Evolutionary conservation across 2,329 filamentous ascomycete genomes (phyloP), one percentile per base, ranked within the genome.

Genomic region (Cadophora luteo-olivacea): DNA sequence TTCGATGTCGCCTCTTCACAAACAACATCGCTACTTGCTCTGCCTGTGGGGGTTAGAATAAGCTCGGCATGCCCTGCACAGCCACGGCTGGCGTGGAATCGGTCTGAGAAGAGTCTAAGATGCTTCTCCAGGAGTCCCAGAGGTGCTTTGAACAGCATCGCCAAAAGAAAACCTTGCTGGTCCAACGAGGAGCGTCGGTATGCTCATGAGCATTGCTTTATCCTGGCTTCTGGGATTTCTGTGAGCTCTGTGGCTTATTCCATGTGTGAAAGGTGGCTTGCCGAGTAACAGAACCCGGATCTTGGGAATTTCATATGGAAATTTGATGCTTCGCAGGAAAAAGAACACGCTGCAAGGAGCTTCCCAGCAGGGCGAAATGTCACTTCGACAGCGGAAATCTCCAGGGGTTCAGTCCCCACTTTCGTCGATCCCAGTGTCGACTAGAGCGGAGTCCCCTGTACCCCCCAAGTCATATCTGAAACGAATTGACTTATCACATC

Each of bases 351-450:
- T 36, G 22, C 58, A 61, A 48, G 58, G 58, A 61, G 5, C 11
- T 41, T 29, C 58, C 63, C 25, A 65, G 63, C 63, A 51, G 25
- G 25, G 19, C 22, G 12, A 29, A 45, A 45, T 38, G 55, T 58
- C 55, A 58, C 33, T 22, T 58, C 33, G 55, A 58, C 32, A 58
- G 55, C 55, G 41, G 62, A 19, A 60, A 49, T 54, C 45, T 57
- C 48, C n/a, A 63, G 38, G 64, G 52, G 41, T 48, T 14, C 7
- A 65, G 48, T 62, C 64, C 64, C 67, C 70, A 72, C 62, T 41
- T 61, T 25, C 32, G 67, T 62, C 66, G 70, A 71, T 71, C 68
- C 68, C 48, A 69, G 61, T 14, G 61, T 60, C 60, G 60, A 64
- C 60, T 24, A 38, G 49, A 63, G 65, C 25, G 36, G 52, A 66